Base-by-base conservation (phyloP, 2,329 filamentous ascomycete species). In the Elsinoe batatas region DNA sequence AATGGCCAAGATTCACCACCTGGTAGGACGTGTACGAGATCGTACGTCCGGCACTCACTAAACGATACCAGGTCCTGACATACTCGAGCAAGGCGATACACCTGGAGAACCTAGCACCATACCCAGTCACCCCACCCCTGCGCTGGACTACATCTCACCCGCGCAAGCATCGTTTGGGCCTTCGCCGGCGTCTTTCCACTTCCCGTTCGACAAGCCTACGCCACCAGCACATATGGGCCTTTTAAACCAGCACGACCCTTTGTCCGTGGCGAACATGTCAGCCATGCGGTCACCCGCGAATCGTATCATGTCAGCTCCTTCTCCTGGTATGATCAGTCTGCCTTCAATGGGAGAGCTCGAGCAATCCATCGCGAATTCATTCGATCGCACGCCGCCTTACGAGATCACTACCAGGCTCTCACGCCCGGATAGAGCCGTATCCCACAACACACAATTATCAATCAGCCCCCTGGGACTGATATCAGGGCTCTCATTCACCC, bases 401-500 rank as follows among this genome's bases (percentile, higher is more conserved):
- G 26, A 49, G 12, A 26, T 49, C 15, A 11, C n/a, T 5, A 49
- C 6, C 11, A 12, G 44, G 32, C 32, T 18, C 11, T 1, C 18
- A 8, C 36, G 22, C 6, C 38, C 17, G 6, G 35, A 38, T n/a
- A 20, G 50, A 3, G 30, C 3, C 17, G n/a, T 8, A n/a, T 43
- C 36, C 1, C 38, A 40, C 36, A 26, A 32, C 7, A 11, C 51
- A 5, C 15, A 38, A 12, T 7, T 20, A n/a, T 26, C 37, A n/a
- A 13, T 40, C 17, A 37, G 22, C 43, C 11, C 37, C 18, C 18
- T 35, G 17, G 37, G 35, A 38, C n/a, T 44, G 36, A 30, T 46
- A 59, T 35, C 58, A 26, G 20, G 26, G 40, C 40, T 60, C 57
- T 3, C 60, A 58, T 15, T 59, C 61, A 30, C 57, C 2, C 59